phyloP scores from a whole-genome alignment of 495 filamentous ascomycete species.

The Penicillium egyptiacum region DNA sequence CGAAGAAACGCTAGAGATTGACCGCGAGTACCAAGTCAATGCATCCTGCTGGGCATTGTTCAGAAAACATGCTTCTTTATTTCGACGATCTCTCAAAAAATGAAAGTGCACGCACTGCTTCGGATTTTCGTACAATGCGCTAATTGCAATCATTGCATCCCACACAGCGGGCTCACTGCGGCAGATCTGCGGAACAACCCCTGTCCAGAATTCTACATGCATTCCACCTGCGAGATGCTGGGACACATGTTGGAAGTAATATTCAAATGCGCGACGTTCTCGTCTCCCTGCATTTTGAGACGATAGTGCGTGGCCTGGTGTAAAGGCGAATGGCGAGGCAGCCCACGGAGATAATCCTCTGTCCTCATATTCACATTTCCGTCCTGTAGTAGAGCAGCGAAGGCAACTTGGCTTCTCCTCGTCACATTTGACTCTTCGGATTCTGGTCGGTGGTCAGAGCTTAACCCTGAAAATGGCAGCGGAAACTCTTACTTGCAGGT shows the following conservation, averaged over 20 bases:
- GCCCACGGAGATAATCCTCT: background rate
- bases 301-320: constrained; percentile 7
- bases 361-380: constrained; percentile 42
- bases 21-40: constrained; percentile 36
- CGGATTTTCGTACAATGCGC: constrained; percentile 48
- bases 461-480: background rate
- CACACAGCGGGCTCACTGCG: constrained; percentile 55
- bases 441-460: constrained; percentile 36
- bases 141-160: constrained; percentile 53
- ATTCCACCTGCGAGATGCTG: constrained; percentile 48
- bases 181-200: constrained; percentile 53
- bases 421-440: constrained; percentile 66
- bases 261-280: constrained; percentile 50
- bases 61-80: background rate
- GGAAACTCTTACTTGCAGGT: constrained; percentile 29
- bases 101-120: constrained; percentile 21
- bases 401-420: constrained; percentile 59
- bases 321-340: background rate
- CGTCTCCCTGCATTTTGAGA: constrained; percentile 17
- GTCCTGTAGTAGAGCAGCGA: constrained; percentile 54
- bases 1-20: constrained; percentile 35
- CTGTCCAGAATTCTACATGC: constrained; percentile 53
- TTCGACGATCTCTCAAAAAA: constrained; percentile 11
- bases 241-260: constrained; percentile 51
- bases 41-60: constrained; percentile 26